These are phyloP conservation scores for Chlamydomonas applanata DNA, from an alignment of 139 green algal genomes.

Conservation along the genomic window DNA sequence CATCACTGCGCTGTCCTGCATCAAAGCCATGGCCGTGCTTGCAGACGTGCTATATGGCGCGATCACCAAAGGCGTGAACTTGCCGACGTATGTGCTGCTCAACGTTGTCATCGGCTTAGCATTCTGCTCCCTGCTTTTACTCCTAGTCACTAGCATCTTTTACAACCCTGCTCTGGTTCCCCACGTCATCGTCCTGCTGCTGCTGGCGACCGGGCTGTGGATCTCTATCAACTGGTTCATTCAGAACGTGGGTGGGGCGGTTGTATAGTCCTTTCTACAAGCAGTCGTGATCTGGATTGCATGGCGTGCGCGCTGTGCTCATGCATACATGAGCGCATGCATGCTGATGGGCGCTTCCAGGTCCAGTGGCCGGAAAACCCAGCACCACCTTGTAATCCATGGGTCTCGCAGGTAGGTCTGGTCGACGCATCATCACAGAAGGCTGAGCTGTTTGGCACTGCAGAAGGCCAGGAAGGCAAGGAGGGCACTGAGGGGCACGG, in stretches of 20 bases:
- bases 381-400: no score
- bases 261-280: background rate
- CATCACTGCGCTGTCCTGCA: no score
- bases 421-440: no score
- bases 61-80: slow-evolving; percentile 22
- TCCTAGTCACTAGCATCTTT: slow-evolving; percentile 17
- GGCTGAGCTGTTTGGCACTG: no score
- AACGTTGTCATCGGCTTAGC: slow-evolving; percentile 18
- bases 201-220: slow-evolving; percentile 27
- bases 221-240: slow-evolving; percentile 33
- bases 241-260: slow-evolving; percentile 12
- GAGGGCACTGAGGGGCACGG: no score
- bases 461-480: no score
- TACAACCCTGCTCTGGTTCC: slow-evolving; percentile 14
- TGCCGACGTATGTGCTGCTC: slow-evolving; percentile 12
- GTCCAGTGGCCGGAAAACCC: no score
- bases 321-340: no score
- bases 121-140: slow-evolving; percentile 1
- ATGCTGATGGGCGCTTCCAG: no score
- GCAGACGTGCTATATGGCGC: slow-evolving; percentile 25
- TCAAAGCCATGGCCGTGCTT: no score
- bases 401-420: no score
- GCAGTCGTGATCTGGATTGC: background rate
- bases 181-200: slow-evolving; percentile 27
- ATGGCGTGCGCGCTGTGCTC: no score